Base-by-base conservation (phyloP, 257 asterid genomes). In the Galeopsis tetrahit region DNA sequence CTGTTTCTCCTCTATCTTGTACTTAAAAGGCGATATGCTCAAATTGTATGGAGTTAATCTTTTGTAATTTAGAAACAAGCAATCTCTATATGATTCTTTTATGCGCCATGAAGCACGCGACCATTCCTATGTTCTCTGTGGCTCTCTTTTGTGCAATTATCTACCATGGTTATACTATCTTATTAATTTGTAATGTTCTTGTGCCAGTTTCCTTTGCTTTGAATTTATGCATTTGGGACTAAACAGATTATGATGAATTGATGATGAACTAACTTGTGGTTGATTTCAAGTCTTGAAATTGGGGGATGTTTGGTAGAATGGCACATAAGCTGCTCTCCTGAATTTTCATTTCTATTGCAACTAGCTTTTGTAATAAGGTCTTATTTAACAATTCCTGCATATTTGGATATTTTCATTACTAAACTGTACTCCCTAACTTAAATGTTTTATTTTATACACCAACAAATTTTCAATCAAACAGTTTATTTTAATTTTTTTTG, bases 1-100 rank as follows among this genome's bases (percentile, higher is more conserved):
- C 42, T 43, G 62, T 62, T 2, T 32, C 49, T 40, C 7, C 13
- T 71, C 48, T 51, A 9, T 32, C 8, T 42, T 52, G 35, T 10
- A 8, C n/a, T 15, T 10, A 28, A 17, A 63, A 39, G 39, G 53
- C 8, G 49, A 17, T 42, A n/a, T 62, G 44, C 68, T 51, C 61
- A 60, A 49, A 38, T 61, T 75, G 64, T 62, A 62, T 75, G 59
- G 55, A 68, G 70, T 58, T 15, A 10, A 13, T 46, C 67, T 53
- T 53, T 32, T 59, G 73, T 58, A 43, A 58, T 74, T 65, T 28
- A 68, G 57, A 34, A 46, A 36, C 72, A 38, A 31, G n/a, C n/a
- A n/a, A 63, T 48, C 73, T 57, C 52, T 15, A 43, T 33, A 52
- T 63, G 2, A 34, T 57, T 17, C 43, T 61, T 42, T 36, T 57